Percentiles rank a stretch among this genome's conserved stretches.
phyloP scores from a whole-genome alignment of 345 rosid species.

The Rubroshorea leprosula region DNA sequence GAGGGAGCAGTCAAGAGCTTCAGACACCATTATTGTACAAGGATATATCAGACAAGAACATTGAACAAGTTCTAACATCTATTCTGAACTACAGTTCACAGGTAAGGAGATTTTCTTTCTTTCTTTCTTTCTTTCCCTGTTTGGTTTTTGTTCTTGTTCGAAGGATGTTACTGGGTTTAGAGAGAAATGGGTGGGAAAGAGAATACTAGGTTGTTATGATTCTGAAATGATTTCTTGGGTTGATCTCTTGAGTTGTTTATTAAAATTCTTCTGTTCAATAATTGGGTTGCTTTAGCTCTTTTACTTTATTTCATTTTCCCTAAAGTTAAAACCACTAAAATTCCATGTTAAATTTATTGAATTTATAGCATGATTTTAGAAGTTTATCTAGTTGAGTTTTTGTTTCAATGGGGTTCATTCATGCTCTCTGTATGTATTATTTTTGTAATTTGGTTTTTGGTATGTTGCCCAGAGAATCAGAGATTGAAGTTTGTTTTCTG shows the following conservation, averaged over 20 bases:
- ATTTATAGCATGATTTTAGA: too few relatives aligned
- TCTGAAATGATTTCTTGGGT: not conserved
- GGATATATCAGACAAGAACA: not conserved
- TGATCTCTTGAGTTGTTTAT: too few relatives aligned
- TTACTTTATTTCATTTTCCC: too few relatives aligned
- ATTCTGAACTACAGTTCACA: not conserved
- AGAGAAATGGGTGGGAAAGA: not conserved
- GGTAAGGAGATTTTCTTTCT: not conserved
- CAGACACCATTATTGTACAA: not conserved
- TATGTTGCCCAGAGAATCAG: constrained; percentile 13
- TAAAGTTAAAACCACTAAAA: too few relatives aligned
- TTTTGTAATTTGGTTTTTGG: not conserved
- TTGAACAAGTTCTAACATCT: not conserved
- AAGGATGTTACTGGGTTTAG: not conserved
- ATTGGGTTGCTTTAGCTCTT: too few relatives aligned
- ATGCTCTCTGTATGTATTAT: too few relatives aligned
- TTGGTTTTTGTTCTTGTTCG: not conserved
- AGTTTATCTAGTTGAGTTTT: too few relatives aligned
- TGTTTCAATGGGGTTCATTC: too few relatives aligned
- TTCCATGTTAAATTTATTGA: too few relatives aligned
- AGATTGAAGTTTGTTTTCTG: not conserved
- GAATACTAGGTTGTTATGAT: not conserved
- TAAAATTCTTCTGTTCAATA: too few relatives aligned
- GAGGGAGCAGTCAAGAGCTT: not conserved
- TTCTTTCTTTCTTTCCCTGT: not conserved